Evolutionary conservation across 495 filamentous ascomycete genomes (phyloP).

Genomic region (Xylona heveae): DNA sequence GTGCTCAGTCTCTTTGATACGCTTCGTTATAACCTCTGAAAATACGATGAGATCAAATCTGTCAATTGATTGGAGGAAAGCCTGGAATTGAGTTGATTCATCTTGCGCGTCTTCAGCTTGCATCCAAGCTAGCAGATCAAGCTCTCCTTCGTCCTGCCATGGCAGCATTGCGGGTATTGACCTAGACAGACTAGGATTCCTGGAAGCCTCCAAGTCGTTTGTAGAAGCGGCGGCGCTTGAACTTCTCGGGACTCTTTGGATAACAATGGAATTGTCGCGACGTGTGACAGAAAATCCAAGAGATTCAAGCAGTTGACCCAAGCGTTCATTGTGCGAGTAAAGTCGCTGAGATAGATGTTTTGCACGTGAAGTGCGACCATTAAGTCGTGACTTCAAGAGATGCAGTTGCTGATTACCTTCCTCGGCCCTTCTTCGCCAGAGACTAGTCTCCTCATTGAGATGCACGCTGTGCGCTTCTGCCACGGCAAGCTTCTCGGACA

Average conservation of each 20-base stretch:
- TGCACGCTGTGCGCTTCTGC: slow-evolving; percentile 39
- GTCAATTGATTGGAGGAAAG: slow-evolving; percentile 44
- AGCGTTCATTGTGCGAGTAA: slow-evolving; percentile 52
- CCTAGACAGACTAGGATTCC: slow-evolving; percentile 15
- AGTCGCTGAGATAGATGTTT: slow-evolving; percentile 69
- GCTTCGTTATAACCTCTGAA: slow-evolving; percentile 59
- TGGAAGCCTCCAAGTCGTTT: slow-evolving; percentile 35
- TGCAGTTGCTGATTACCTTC: slow-evolving; percentile 35
- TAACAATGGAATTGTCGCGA: slow-evolving; percentile 47
- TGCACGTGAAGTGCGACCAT: slow-evolving; percentile 42
- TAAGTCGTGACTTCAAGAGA: slow-evolving; percentile 27
- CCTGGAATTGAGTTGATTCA: slow-evolving; percentile 47
- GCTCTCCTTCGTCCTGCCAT: slow-evolving; percentile 27
- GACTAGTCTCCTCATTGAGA: slow-evolving; percentile 12
- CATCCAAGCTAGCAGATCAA: slow-evolving; percentile 60
- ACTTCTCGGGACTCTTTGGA: slow-evolving; percentile 54
- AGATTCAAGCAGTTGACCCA: slow-evolving; percentile 60
- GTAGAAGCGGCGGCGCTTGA: slow-evolving; percentile 30
- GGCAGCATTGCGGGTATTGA: slow-evolving; percentile 15
- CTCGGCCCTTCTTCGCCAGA: slow-evolving; percentile 43
- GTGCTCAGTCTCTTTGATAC: slow-evolving; percentile 74
- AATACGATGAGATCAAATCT: slow-evolving; percentile 68
- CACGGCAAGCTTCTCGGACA: slow-evolving; percentile 44
- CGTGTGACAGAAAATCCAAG: slow-evolving; percentile 64
- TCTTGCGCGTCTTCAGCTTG: slow-evolving; percentile 37